A percentile compares a stretch with the other conserved stretches of the same genome.
Conservation (phyloP, 164 flowering plant species). For the Vitis cinerea region DNA sequence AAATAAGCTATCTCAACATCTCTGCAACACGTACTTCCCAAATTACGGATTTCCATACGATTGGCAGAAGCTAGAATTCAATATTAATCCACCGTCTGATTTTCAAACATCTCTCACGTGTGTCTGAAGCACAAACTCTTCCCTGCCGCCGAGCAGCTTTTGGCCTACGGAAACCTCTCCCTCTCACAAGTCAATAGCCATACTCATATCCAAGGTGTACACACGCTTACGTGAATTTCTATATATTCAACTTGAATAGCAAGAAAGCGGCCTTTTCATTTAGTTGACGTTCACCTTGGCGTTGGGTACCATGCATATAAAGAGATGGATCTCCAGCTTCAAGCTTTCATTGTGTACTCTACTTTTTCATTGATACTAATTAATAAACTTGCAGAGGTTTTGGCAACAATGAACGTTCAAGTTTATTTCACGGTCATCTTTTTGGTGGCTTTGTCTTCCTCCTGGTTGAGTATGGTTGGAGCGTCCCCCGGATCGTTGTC, state of each 20-base stretch:
- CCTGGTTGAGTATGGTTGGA: slow-evolving; percentile 12
- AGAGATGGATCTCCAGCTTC: too few species aligned
- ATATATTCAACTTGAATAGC: neutral
- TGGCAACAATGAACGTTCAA: neutral
- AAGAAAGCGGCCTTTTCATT: slow-evolving; percentile 2
- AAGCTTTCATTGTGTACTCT: too few species aligned
- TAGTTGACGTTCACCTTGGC: neutral
- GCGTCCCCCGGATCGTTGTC: slow-evolving; percentile 18
- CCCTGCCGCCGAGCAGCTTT: neutral
- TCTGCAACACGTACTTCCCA: too few species aligned
- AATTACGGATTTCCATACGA: too few species aligned
- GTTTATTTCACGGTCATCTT: neutral
- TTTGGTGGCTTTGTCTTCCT: slow-evolving; percentile 3
- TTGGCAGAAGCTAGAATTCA: too few species aligned
- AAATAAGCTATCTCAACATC: too few species aligned
- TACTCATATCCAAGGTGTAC: neutral
- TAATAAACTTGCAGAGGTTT: neutral
- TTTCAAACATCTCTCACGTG: slow-evolving; percentile 3
- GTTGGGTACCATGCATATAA: too few species aligned
- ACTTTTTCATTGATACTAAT: too few species aligned
- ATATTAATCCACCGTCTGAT: neutral
- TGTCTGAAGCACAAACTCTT: neutral
- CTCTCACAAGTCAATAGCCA: neutral
- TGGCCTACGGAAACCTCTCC: neutral
- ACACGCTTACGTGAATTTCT: neutral